phyloP scores from a whole-genome alignment of 495 filamentous ascomycete genomes.

The Podospora comata region DNA sequence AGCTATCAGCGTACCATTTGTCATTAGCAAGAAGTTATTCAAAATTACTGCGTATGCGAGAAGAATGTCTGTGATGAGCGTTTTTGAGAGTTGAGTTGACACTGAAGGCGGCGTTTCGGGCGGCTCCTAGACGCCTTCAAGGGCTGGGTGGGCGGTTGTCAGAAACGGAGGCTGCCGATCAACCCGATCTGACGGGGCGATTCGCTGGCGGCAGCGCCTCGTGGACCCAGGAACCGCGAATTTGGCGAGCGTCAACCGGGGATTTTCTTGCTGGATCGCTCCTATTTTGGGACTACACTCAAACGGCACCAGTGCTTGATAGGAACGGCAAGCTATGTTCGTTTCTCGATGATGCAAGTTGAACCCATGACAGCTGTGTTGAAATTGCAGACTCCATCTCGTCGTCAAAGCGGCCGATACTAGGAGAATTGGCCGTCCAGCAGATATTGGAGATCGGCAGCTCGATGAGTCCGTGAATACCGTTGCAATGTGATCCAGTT shows the following conservation, averaged over 20 bases:
- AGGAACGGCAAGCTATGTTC: neutral
- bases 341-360: neutral
- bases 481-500: neutral
- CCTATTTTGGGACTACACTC: neutral
- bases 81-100: neutral
- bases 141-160: constrained; percentile 1
- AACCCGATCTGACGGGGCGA: constrained; percentile 3
- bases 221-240: neutral
- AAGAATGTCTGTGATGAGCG: neutral
- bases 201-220: constrained; percentile 3
- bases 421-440: neutral
- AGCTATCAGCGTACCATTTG: neutral
- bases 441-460: neutral
- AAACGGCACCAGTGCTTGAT: constrained; percentile 2
- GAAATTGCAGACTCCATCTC: constrained; percentile 1
- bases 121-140: neutral
- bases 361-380: neutral
- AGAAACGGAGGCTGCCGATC: constrained; percentile 7
- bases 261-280: neutral
- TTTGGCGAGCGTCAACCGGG: constrained; percentile 5
- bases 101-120: neutral
- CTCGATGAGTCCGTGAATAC: neutral
- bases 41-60: neutral
- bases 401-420: neutral
- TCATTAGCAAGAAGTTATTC: neutral